A percentile compares a stretch with the other conserved stretches of the same genome.
Evolutionary conservation across 306 rosid species (phyloP).

Genomic region (Sicyos edulis): DNA sequence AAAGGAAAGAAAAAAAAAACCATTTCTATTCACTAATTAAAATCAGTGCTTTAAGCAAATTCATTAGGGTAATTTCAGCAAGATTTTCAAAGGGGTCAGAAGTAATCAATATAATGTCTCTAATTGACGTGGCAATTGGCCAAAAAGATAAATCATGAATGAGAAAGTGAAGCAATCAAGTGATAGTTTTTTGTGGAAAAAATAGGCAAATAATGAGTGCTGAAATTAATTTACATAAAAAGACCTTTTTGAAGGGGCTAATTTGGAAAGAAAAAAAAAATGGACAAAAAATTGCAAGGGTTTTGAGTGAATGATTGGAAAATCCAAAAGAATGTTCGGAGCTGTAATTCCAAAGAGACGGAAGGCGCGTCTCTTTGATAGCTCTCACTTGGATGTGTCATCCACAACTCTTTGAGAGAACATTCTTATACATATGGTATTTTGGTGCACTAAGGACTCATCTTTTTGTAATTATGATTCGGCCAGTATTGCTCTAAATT

Average conservation of each 20-base stretch:
- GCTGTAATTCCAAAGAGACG: too few species aligned
- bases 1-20: too few species aligned
- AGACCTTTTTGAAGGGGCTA: background rate
- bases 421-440: too few species aligned
- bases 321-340: too few species aligned
- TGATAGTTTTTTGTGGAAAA: background rate
- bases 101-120: slow-evolving; percentile 6
- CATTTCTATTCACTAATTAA: background rate
- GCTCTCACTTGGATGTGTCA: too few species aligned
- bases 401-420: too few species aligned
- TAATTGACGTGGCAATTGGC: background rate
- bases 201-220: background rate
- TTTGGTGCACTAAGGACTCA: too few species aligned
- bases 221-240: background rate
- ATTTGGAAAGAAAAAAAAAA: background rate
- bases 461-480: too few species aligned
- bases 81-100: slow-evolving; percentile 6
- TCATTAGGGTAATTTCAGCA: slow-evolving; percentile 17
- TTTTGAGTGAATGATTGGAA: background rate
- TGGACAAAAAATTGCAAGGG: background rate
- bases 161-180: slow-evolving; percentile 10
- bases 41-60: slow-evolving; percentile 10
- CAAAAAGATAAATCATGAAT: background rate
- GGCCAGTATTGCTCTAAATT: too few species aligned
- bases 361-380: too few species aligned